Conservation (phyloP, 108 stramenopile species). For the Cyclostephanos invisitatus region DNA sequence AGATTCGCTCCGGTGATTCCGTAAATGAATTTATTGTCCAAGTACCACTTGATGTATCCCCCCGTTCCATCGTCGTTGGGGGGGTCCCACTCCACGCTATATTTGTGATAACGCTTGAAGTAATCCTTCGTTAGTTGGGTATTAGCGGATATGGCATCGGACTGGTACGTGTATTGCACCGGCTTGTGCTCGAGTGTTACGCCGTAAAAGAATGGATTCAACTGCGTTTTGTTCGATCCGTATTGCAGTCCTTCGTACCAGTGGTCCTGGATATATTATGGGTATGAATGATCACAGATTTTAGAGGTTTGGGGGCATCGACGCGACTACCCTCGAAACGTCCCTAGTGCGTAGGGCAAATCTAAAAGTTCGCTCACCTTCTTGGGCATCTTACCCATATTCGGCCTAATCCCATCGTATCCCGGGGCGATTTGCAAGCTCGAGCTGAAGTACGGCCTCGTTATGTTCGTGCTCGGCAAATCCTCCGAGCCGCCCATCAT, state of each 20-base stretch:
- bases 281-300: no score
- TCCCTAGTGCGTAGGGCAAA: no score
- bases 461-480: conserved; percentile 71
- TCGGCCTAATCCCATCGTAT: conserved; percentile 50
- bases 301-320: no score
- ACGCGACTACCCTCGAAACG: no score
- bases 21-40: conserved; percentile 71
- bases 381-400: conserved; percentile 49
- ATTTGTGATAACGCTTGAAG: conserved; percentile 70
- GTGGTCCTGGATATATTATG: conserved; percentile 56
- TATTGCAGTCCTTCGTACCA: conserved; percentile 88
- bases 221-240: conserved; percentile 60
- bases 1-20: conserved; percentile 64
- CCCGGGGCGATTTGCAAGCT: conserved; percentile 78
- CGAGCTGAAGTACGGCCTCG: conserved; percentile 83
- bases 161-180: conserved; percentile 76
- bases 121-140: conserved; percentile 60
- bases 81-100: conserved; percentile 89
- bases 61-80: conserved; percentile 65
- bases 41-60: conserved; percentile 80
- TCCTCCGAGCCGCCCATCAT: conserved; percentile 78
- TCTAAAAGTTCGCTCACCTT: conserved; percentile 16
- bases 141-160: conserved; percentile 89
- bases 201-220: conserved; percentile 92
- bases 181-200: conserved; percentile 76